Percentiles rank a stretch among this genome's conserved stretches.
These are phyloP conservation scores for Schizothecium vesticola DNA, from an alignment of 495 filamentous ascomycete genomes.

Conservation along the genomic window DNA sequence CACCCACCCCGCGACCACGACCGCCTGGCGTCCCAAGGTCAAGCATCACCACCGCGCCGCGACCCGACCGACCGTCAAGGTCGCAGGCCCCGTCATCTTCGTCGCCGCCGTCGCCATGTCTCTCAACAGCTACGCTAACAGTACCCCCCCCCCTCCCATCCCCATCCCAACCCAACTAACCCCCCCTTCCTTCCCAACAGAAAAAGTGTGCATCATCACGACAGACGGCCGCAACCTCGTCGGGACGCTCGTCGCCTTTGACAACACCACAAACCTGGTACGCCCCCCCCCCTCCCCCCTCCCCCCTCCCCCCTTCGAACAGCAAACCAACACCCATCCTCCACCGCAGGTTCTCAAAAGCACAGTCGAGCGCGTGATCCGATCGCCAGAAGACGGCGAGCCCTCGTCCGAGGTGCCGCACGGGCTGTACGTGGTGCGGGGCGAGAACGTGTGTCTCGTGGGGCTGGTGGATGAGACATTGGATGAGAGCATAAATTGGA, in stretches of 20 bases:
- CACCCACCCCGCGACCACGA: neutral
- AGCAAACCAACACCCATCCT: neutral
- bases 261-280: constrained; percentile 87
- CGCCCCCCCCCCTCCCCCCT: constrained; percentile 1
- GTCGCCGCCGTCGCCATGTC: neutral
- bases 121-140: neutral
- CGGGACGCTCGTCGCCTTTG: constrained; percentile 77
- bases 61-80: neutral
- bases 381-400: constrained; percentile 73
- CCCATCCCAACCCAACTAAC: neutral
- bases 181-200: constrained; percentile 38
- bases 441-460: constrained; percentile 89
- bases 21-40: too few species aligned
- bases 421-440: constrained; percentile 86
- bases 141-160: neutral
- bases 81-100: neutral
- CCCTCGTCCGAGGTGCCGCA: constrained; percentile 74
- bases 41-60: neutral
- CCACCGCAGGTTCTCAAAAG: constrained; percentile 60
- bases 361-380: constrained; percentile 86
- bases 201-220: constrained; percentile 87
- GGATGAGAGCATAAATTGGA: constrained; percentile 86
- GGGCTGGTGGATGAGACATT: constrained; percentile 85
- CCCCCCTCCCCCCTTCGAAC: neutral
- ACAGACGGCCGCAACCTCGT: constrained; percentile 85